Percentiles rank a stretch among this genome's conserved stretches.
Conservation (phyloP, 169 alveolate species). For the Cryptosporidium viatorum region DNA sequence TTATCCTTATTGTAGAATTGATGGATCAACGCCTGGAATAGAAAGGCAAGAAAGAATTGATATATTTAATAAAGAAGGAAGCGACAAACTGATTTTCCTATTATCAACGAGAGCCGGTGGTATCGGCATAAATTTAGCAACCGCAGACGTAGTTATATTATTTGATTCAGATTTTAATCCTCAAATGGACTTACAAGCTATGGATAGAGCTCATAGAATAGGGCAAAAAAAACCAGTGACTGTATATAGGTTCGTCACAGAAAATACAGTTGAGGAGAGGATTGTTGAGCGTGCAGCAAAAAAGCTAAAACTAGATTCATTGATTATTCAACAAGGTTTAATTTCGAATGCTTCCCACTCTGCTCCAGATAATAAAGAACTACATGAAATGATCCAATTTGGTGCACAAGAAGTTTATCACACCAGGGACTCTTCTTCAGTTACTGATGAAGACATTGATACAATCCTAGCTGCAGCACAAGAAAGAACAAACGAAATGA, state of each 20-base stretch:
- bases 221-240: conserved; percentile 88
- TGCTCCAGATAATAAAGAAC: conserved; percentile 88
- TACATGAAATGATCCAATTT: conserved; percentile 89
- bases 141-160: conserved; percentile 92
- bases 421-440: conserved; percentile 84
- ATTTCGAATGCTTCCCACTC: conserved; percentile 71
- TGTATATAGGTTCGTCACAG: conserved; percentile 88
- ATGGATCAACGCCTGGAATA: conserved; percentile 82
- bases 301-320: conserved; percentile 87
- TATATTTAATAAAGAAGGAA: conserved; percentile 85
- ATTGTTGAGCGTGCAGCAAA: conserved; percentile 88
- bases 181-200: conserved; percentile 90
- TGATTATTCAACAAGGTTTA: conserved; percentile 87
- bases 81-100: conserved; percentile 83
- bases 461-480: conserved; percentile 88
- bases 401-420: conserved; percentile 93
- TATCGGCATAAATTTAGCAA: conserved; percentile 89
- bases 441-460: conserved; percentile 89
- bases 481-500: conserved; percentile 89
- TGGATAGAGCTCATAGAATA: conserved; percentile 93
- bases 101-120: conserved; percentile 93
- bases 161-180: conserved; percentile 93
- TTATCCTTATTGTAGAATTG: conserved; percentile 82
- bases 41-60: conserved; percentile 85
- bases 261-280: conserved; percentile 89